Evolutionary conservation across 2,329 filamentous ascomycete genomes (phyloP), one percentile per base, ranked within the genome.

Genomic region (Shiraia bambusicola): DNA sequence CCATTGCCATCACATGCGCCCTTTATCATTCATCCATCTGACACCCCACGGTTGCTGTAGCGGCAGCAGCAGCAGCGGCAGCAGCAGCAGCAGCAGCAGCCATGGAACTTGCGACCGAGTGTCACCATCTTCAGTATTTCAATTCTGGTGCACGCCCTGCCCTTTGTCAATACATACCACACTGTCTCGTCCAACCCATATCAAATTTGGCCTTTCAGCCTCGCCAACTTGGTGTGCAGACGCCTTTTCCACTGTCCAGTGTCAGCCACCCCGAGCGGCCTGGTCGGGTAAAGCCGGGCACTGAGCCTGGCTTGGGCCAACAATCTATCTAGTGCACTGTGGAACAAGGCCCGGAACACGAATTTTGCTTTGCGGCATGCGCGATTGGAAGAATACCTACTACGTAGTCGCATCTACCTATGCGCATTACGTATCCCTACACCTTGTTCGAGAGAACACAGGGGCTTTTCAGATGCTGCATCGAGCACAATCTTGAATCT

Each of bases 201-300:
- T 33, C 44, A 52, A 36, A 50, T 47, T 54, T 56, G 52, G 45
- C 2, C 8, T 8, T 24, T 6, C 28, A 11, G 11, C 13, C 16
- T 10, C 12, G 19, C 17, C 34, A 52, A 50, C n/a, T n/a, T n/a
- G n/a, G 49, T 53, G 54, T 52, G 37, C 50, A 59, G 48, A 54
- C 51, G 45, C 52, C 44, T 43, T 40, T 52, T 57, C 37, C 36
- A 54, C 39, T 19, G 16, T 30, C 30, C 39, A 52, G 49, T 46
- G 42, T 49, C 8, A n/a, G n/a, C 40, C 46, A 16, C 31, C 28
- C 33, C 35, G 45, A 47, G 48, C 42, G 33, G 45, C 45, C 50
- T 52, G 36, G 36, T 52, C 51, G 51, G 51, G 51, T 47, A 54
- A 54, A 47, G 26, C 49, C 51, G 51, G 51, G 40, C 28, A 35